Evolutionary conservation across 768 basidiomycete species (phyloP).

Genomic region (Naganishia onofrii): DNA sequence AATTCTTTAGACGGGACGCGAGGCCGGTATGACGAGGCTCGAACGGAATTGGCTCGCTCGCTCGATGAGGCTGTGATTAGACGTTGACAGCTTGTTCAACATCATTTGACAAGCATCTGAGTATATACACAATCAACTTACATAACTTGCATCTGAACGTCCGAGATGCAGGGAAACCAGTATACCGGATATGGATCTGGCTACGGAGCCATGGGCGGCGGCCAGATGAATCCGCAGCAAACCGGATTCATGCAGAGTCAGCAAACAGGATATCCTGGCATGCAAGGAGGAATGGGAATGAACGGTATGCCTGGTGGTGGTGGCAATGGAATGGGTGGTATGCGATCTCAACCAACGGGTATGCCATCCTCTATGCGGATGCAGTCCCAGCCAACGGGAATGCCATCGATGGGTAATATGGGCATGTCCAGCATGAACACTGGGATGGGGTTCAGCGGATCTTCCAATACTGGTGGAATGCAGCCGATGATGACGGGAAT

Average conservation of each 20-base stretch:
- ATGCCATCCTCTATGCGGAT: conserved; percentile 21
- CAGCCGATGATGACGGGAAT: conserved; percentile 27
- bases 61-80: not conserved
- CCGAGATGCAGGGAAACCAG: conserved; percentile 20
- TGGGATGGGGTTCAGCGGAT: not conserved
- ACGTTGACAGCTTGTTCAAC: not conserved
- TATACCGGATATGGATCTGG: conserved; percentile 16
- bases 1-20: not conserved
- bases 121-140: not conserved
- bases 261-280: conserved; percentile 31
- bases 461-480: conserved; percentile 5
- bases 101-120: not conserved
- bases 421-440: conserved; percentile 21
- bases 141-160: not conserved
- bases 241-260: conserved; percentile 38
- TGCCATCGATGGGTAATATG: conserved; percentile 15
- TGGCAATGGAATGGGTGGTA: too few relatives aligned
- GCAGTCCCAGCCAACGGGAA: conserved; percentile 23
- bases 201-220: conserved; percentile 21
- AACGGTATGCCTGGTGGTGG: conserved; percentile 11
- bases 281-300: not conserved
- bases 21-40: conserved; percentile 8
- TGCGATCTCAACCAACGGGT: conserved; percentile 29
- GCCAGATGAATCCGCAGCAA: conserved; percentile 36
- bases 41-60: not conserved